Evolutionary conservation across 495 filamentous ascomycete genomes (phyloP), one percentile per base, ranked within the genome.

Genomic region (Penicillium turbatum): DNA sequence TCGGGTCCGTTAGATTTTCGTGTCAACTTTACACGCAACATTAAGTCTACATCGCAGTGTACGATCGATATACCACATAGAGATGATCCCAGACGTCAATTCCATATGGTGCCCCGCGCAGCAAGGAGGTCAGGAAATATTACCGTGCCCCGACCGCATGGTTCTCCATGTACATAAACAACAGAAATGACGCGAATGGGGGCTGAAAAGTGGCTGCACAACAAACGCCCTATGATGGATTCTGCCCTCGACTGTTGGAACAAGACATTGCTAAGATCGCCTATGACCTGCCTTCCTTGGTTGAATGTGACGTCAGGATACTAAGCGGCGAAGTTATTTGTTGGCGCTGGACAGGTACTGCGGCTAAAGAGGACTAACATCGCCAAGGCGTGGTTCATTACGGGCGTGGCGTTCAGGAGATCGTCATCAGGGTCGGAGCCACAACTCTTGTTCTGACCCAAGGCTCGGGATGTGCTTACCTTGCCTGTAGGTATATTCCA

Each of bases 341-440:
- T 35, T 4, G 13, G 12, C 8, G 11, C 12, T 13, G 55, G 41
- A 24, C 56, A 51, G 41, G 30, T 8, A 37, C 19, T 32, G 39
- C 39, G 44, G 45, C 52, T 45, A 48, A 41, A 24, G 13, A 5
- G 32, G 10, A 16, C 40, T 15, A 45, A 34, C 10, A 11, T 12
- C 38, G 37, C 46, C 57, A 50, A 24, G 21, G 21, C 21, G 21
- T 41, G 51, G 55, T 41, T 38, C 27, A 45, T 63, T 55, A 53
- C 61, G 55, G 63, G 48, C 63, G 63, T 64, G 63, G 63, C 63
- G 63, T 41, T 43, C 40, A 42, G 38, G 44, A 30, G 57, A 64
- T 61, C 61, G 55, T 57, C 64, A 55, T 54, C 41, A 19, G 32
- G 45, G 50, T 49, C 53, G 52, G 53, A 59, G 48, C 51, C 35